Base-by-base conservation (phyloP, 192 early-diverging fungal species). In the Coemansia sp. region DNA sequence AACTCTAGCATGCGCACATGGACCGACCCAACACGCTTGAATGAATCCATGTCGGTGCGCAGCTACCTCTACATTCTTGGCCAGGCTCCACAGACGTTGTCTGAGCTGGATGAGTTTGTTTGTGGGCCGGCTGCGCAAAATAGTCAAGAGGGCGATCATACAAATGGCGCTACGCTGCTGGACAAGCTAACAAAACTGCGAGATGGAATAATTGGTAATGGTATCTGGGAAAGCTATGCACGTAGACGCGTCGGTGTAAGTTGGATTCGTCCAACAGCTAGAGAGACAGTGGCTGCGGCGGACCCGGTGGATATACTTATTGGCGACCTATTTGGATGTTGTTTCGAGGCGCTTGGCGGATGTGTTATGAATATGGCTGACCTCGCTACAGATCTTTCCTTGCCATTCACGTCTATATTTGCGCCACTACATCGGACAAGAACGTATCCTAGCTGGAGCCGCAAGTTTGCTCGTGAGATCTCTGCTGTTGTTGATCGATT, bases 181-280 rank as follows among this genome's bases (percentile, higher is more conserved):
- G 80, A 77, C 3, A 72, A 68, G 44, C 70, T 83, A 8, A 64
- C 65, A 11, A 36, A 21, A 25, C 19, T 83, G 60, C 72, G 80
- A 17, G 73, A 83, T 62, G 68, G 80, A 2, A 44, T 83, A 8
- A 62, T 83, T 27, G 80, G 80, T 2, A 72, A 75, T 42, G 80
- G 80, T 1, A 66, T 83, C 11, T 83, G 80, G 80, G 80, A 83
- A 53, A 83, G 75, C 69, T 83, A 83, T 36, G 68, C 80, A 36
- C 61, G 75, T 2, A 83, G 75, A 29, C 80, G 80, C 17, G 80
- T 83, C 5, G 73, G 80, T 9, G 73, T 83, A 25, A 77, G 69
- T n/a, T 77, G 71, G 75, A 72, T 83, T 23, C 66, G 37, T 5
- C 39, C 51, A n/a, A n/a, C 62, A 17, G 5, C 2, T 0, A 25